phyloP scores from a whole-genome alignment of 2,329 filamentous ascomycete species.

The Akanthomyces dipterigenus region DNA sequence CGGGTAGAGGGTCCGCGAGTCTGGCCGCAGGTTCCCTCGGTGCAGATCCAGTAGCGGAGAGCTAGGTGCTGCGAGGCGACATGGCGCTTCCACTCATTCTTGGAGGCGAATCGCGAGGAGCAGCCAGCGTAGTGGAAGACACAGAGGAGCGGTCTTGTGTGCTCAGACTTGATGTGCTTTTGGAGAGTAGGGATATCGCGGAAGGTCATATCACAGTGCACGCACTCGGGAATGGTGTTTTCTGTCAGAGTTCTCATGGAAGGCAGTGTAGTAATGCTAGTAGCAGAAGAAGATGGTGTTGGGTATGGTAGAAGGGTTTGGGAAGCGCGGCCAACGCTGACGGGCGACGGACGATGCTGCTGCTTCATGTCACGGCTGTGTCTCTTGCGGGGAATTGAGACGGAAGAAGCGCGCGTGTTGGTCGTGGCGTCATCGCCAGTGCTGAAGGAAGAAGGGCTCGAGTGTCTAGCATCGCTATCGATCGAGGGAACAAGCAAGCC shows the following conservation, averaged over 20 bases:
- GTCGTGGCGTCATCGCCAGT: slow-evolving; percentile 8
- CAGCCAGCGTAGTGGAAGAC: slow-evolving; percentile 77
- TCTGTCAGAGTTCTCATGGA: slow-evolving; percentile 1
- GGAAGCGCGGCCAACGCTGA: not conserved
- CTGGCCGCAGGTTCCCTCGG: slow-evolving; percentile 49
- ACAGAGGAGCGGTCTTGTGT: slow-evolving; percentile 63
- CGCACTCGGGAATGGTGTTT: slow-evolving; percentile 9
- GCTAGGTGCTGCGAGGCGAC: slow-evolving; percentile 73
- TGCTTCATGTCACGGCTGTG: not conserved
- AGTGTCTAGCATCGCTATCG: slow-evolving; percentile 10
- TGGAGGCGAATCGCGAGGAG: slow-evolving; percentile 62
- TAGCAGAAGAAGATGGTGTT: not conserved
- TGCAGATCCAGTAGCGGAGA: slow-evolving; percentile 69
- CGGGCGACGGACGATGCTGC: not conserved
- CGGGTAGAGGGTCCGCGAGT: slow-evolving; percentile 20
- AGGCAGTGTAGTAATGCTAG: not conserved
- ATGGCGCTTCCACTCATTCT: slow-evolving; percentile 96
- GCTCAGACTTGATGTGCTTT: slow-evolving; percentile 44
- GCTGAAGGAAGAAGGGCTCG: slow-evolving; percentile 10
- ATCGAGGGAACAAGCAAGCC: not conserved
- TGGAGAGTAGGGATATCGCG: slow-evolving; percentile 38
- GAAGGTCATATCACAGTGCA: slow-evolving; percentile 27
- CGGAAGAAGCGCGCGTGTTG: slow-evolving; percentile 6
- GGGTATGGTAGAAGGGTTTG: slow-evolving; percentile 4
- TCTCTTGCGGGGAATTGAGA: slow-evolving; percentile 8